Evolutionary conservation across 2,329 filamentous ascomycete genomes (phyloP).

Genomic region (Pseudocercospora fijiensis): DNA sequence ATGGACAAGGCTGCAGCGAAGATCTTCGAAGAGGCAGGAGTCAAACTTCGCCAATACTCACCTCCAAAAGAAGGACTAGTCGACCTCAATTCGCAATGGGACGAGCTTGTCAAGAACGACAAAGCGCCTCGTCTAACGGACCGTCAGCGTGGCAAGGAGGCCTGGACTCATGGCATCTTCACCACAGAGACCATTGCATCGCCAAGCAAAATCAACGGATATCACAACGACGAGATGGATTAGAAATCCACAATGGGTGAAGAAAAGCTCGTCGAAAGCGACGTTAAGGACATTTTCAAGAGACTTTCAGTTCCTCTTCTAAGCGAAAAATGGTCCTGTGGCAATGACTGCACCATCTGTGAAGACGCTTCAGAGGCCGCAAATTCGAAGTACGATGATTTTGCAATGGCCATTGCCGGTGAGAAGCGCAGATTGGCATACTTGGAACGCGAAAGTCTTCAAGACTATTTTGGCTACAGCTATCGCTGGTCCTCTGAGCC

Average conservation of each 20-base stretch:
- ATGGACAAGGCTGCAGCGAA: conserved; percentile 80
- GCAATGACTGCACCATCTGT: not conserved
- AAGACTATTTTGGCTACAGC: not conserved
- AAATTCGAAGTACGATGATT: not conserved
- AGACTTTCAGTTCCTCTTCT: not conserved
- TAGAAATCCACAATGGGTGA: not conserved
- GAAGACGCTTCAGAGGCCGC: not conserved
- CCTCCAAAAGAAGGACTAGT: conserved; percentile 49
- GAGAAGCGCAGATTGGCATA: not conserved
- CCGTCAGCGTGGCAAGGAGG: conserved; percentile 3
- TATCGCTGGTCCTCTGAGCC: not conserved
- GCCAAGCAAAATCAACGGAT: not conserved
- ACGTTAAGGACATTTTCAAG: not conserved
- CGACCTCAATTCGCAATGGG: conserved; percentile 13
- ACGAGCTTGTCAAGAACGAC: conserved; percentile 14
- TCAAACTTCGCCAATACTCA: conserved; percentile 81
- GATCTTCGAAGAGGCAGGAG: conserved; percentile 80
- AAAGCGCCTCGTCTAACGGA: conserved; percentile 14
- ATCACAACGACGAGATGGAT: not conserved
- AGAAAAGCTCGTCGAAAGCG: not conserved
- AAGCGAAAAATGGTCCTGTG: not conserved
- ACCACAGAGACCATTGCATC: not conserved
- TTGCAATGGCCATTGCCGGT: not conserved
- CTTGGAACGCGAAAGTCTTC: not conserved
- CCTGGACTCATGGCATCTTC: conserved; percentile 20